A percentile compares a stretch with the other conserved stretches of the same genome.
These are phyloP conservation scores for Cokeromyces recurvatus DNA, from an alignment of 371 early-diverging fungal genomes.

Conservation along the genomic window DNA sequence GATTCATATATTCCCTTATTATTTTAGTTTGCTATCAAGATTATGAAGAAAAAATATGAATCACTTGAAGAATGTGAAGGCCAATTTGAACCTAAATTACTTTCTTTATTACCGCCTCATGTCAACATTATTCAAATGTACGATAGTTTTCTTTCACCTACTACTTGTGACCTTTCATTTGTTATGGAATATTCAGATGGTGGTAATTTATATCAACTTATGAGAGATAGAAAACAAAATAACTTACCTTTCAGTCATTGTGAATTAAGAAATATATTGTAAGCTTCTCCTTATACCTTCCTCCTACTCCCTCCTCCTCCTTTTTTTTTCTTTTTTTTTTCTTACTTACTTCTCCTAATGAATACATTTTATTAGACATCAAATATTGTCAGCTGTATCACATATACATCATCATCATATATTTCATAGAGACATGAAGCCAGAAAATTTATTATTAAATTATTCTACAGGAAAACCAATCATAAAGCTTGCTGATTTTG, in stretches of 20 bases:
- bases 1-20: neutral
- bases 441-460: constrained; percentile 74
- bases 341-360: neutral
- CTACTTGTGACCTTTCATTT: constrained; percentile 75
- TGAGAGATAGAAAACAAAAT: constrained; percentile 65
- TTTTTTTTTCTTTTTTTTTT: neutral
- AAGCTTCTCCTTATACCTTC: constrained; percentile 4
- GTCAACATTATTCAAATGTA: constrained; percentile 79
- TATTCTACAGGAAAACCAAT: constrained; percentile 23
- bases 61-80: constrained; percentile 74
- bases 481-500: constrained; percentile 94
- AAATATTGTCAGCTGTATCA: constrained; percentile 81
- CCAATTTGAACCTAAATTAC: constrained; percentile 72
- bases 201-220: constrained; percentile 85
- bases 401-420: constrained; percentile 89
- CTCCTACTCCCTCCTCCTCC: neutral
- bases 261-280: constrained; percentile 35
- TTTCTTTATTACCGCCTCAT: constrained; percentile 66
- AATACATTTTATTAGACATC: too few species aligned
- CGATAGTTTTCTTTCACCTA: constrained; percentile 76
- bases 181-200: constrained; percentile 94
- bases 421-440: constrained; percentile 96
- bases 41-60: constrained; percentile 89
- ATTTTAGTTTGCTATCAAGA: constrained; percentile 87
- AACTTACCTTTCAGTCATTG: constrained; percentile 15